phyloP scores from a whole-genome alignment of 768 basidiomycete genomes.

The Tricholoma sp. region DNA sequence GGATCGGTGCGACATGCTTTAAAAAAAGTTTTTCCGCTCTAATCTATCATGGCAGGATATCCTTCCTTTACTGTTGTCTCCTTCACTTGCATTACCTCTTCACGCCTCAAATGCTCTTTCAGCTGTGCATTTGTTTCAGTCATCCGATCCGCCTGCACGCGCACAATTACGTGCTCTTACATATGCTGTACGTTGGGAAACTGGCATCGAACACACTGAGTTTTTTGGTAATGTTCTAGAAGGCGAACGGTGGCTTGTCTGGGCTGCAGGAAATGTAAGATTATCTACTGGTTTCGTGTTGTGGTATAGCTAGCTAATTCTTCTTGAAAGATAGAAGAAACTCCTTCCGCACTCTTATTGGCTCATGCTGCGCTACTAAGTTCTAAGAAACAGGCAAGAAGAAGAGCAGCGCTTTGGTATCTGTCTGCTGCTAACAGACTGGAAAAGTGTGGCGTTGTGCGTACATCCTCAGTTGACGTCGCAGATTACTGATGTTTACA shows the following conservation, averaged over 20 bases:
- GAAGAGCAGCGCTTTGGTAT: constrained; percentile 79
- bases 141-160: constrained; percentile 49
- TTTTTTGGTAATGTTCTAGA: constrained; percentile 56
- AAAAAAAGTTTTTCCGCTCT: neutral
- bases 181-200: constrained; percentile 76
- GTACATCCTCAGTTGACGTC: constrained; percentile 23
- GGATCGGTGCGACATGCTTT: constrained; percentile 61
- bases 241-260: constrained; percentile 83
- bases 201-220: constrained; percentile 50
- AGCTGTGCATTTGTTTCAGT: constrained; percentile 32
- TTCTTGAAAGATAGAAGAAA: constrained; percentile 69
- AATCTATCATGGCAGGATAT: constrained; percentile 58
- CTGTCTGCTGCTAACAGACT: constrained; percentile 68
- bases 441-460: constrained; percentile 81
- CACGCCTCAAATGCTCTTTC: constrained; percentile 62
- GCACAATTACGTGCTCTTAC: constrained; percentile 65
- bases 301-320: constrained; percentile 16
- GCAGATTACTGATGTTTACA: neutral
- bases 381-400: constrained; percentile 44
- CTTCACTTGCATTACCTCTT: constrained; percentile 54
- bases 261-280: constrained; percentile 78
- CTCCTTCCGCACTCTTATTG: constrained; percentile 71
- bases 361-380: constrained; percentile 78
- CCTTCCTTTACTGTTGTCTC: constrained; percentile 64
- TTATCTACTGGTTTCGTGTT: neutral